These are phyloP conservation scores for Platanthera zijinensis DNA, from an alignment of 106 monocot species.

Conservation along the genomic window DNA sequence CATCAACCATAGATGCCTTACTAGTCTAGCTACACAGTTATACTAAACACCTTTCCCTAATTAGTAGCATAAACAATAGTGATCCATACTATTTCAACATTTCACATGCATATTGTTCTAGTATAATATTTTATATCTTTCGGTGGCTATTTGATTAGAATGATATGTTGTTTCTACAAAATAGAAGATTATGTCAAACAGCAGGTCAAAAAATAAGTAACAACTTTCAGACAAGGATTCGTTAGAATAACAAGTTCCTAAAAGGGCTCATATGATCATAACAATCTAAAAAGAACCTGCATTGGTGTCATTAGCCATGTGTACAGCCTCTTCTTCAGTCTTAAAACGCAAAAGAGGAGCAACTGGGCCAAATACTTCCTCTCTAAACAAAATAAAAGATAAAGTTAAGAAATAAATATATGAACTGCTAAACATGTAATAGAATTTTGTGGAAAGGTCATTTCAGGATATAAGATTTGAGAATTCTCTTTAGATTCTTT, in stretches of 20 bases:
- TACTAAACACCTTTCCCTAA: no score
- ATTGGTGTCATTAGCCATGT: slow-evolving; percentile 88
- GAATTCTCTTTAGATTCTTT: neutral
- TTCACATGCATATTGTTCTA: no score
- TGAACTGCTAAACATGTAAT: neutral
- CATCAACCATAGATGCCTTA: no score
- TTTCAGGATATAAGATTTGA: neutral
- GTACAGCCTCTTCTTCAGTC: slow-evolving; percentile 90
- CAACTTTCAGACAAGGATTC: neutral
- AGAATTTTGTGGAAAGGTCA: neutral
- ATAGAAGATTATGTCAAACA: neutral
- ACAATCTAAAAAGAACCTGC: slow-evolving; percentile 46
- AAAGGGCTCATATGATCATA: neutral
- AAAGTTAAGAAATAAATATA: neutral
- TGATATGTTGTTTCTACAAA: neutral
- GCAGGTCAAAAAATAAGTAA: neutral
- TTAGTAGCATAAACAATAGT: no score
- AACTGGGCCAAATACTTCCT: slow-evolving; percentile 96
- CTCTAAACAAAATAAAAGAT: slow-evolving; percentile 27
- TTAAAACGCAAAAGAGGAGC: slow-evolving; percentile 83
- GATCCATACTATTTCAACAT: no score
- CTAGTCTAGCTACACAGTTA: no score
- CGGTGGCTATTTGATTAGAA: no score
- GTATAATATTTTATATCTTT: no score
- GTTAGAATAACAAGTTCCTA: neutral